phyloP scores from a whole-genome alignment of 805 yeast species.

The Kurtzmaniella cleridarum region DNA sequence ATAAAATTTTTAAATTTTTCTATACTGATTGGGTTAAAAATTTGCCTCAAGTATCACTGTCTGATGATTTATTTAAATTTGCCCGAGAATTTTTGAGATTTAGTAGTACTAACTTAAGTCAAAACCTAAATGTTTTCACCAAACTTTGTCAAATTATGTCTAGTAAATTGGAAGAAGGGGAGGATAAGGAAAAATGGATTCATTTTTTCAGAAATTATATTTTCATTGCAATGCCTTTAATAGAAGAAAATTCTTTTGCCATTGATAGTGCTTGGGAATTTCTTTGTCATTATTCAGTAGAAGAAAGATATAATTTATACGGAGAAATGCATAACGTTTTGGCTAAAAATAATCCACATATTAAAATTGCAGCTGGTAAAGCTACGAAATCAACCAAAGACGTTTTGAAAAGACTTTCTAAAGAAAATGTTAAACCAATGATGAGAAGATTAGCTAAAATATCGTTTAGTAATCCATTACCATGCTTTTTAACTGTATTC shows the following conservation, averaged over 20 bases:
- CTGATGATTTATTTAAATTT: constrained; percentile 42
- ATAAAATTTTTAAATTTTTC: constrained; percentile 33
- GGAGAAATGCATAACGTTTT: constrained; percentile 66
- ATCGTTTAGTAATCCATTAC: constrained; percentile 71
- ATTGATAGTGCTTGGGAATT: constrained; percentile 56
- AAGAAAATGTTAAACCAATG: constrained; percentile 68
- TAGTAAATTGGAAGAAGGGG: constrained; percentile 23
- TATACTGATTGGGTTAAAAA: constrained; percentile 44
- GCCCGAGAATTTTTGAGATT: constrained; percentile 48
- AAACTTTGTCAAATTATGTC: constrained; percentile 59
- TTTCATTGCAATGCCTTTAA: constrained; percentile 54
- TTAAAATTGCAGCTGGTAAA: constrained; percentile 54
- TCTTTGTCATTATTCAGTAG: constrained; percentile 49
- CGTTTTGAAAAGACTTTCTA: constrained; percentile 73
- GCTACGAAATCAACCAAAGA: constrained; percentile 79
- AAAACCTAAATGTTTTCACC: constrained; percentile 43
- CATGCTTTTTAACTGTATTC: constrained; percentile 65
- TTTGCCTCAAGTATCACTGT: constrained; percentile 30
- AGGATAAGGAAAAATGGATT: constrained; percentile 39
- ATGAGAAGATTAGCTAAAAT: constrained; percentile 69
- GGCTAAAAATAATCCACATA: constrained; percentile 48
- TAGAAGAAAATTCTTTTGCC: constrained; percentile 53
- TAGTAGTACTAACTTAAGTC: constrained; percentile 51
- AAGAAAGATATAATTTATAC: constrained; percentile 68
- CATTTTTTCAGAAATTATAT: constrained; percentile 60